Evolutionary conservation across 176 grass and related monocot genomes (phyloP).

Genomic region (Oryza officinalis): DNA sequence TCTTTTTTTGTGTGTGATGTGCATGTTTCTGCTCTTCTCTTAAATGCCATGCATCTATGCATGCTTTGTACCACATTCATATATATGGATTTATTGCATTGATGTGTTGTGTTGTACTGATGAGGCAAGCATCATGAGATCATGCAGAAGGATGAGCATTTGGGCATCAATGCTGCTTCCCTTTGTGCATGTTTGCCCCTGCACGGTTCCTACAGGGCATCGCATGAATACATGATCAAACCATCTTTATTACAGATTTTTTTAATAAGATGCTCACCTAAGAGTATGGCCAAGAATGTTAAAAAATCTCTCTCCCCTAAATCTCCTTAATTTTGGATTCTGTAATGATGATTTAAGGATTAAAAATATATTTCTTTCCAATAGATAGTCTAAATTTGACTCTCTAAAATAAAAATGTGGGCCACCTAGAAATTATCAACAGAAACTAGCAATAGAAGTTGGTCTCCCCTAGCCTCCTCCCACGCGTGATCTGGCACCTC

Average conservation of each 20-base stretch:
- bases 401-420: too few species aligned
- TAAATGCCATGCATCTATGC: constrained; percentile 6
- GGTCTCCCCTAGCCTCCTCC: too few species aligned
- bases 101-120: not conserved
- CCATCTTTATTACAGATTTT: not conserved
- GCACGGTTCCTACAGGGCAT: not conserved
- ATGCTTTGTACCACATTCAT: constrained; percentile 15
- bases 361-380: too few species aligned
- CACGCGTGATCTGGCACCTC: too few species aligned
- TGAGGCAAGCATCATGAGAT: not conserved
- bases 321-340: too few species aligned
- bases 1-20: not conserved
- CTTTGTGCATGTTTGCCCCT: not conserved
- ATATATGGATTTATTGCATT: constrained; percentile 26
- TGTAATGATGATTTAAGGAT: too few species aligned
- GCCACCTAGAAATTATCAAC: too few species aligned
- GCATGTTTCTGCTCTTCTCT: constrained; percentile 24
- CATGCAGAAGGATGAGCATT: not conserved
- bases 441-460: too few species aligned
- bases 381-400: too few species aligned
- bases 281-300: too few species aligned
- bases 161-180: constrained; percentile 4
- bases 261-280: not conserved
- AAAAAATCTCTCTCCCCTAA: too few species aligned
- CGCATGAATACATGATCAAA: not conserved